Percentiles rank a stretch among this genome's conserved stretches.
Conservation (phyloP, 306 rosid genomes). For the Glycine latifolia region DNA sequence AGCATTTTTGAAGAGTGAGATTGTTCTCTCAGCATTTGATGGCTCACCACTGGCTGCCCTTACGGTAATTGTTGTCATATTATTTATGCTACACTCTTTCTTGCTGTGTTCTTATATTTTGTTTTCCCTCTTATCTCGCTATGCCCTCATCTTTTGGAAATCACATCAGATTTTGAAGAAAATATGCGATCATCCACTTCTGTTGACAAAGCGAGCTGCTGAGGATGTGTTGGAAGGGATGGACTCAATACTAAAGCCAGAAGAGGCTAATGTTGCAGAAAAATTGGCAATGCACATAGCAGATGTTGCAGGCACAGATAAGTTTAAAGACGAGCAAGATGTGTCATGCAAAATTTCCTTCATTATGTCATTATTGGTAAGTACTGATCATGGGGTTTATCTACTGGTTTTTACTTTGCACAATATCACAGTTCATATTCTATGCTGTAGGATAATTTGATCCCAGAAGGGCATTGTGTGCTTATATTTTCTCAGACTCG, state of each 20-base stretch:
- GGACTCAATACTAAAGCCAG: conserved; percentile 77
- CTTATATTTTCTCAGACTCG: conserved; percentile 96
- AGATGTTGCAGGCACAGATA: conserved; percentile 73
- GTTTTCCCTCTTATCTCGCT: not conserved
- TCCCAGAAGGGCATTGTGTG: conserved; percentile 82
- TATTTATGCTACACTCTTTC: conserved; percentile 29
- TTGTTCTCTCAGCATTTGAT: conserved; percentile 94
- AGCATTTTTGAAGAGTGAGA: conserved; percentile 82
- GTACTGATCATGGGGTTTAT: conserved; percentile 41
- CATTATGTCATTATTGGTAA: conserved; percentile 83
- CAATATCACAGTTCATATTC: conserved; percentile 16
- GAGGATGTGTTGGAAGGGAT: conserved; percentile 92
- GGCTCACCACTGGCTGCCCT: conserved; percentile 94
- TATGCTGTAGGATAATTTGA: conserved; percentile 66
- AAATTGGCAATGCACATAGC: conserved; percentile 82
- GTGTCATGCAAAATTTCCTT: conserved; percentile 87
- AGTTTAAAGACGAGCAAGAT: conserved; percentile 65
- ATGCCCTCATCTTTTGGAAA: conserved; percentile 23
- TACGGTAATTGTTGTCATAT: conserved; percentile 60
- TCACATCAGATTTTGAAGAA: conserved; percentile 80
- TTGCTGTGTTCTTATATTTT: conserved; percentile 13
- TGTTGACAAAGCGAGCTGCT: conserved; percentile 92
- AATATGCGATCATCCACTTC: conserved; percentile 92
- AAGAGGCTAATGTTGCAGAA: conserved; percentile 72
- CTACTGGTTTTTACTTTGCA: conserved; percentile 25